Evolutionary conservation across 768 basidiomycete genomes (phyloP).

Genomic region (Roridomyces roridus): DNA sequence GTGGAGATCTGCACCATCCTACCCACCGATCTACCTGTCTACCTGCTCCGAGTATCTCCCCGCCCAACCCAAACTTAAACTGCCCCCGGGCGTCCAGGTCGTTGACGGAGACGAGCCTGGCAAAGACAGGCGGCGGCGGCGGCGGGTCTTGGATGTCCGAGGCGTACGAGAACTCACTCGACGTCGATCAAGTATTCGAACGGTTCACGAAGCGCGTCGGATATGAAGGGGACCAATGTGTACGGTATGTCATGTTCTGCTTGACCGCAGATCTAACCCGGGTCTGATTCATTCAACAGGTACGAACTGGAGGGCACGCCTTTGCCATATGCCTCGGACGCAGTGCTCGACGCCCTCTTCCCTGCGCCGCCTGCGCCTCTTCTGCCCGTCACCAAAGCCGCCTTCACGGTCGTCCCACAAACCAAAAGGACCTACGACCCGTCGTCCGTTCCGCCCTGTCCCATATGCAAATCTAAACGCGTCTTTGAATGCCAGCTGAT

Average conservation of each 20-base stretch:
- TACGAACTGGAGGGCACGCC: slow-evolving; percentile 90
- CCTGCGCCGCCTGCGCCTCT: slow-evolving; percentile 53
- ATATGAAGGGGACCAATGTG: slow-evolving; percentile 81
- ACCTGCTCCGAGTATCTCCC: slow-evolving; percentile 77
- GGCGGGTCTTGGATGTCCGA: slow-evolving; percentile 70
- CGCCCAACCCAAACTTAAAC: slow-evolving; percentile 55
- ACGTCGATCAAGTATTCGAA: slow-evolving; percentile 87
- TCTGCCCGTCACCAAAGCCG: slow-evolving; percentile 65
- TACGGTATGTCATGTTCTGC: slow-evolving; percentile 64
- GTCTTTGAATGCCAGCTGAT: slow-evolving; percentile 95
- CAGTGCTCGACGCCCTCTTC: slow-evolving; percentile 77
- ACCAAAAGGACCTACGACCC: slow-evolving; percentile 62
- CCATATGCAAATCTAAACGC: slow-evolving; percentile 66
- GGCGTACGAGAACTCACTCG: slow-evolving; percentile 79
- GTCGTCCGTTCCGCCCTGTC: slow-evolving; percentile 65
- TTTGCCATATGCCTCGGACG: slow-evolving; percentile 84
- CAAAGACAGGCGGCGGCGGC: slow-evolving; percentile 49
- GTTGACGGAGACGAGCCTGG: slow-evolving; percentile 44
- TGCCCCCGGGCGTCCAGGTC: slow-evolving; percentile 49
- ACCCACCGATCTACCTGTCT: slow-evolving; percentile 75
- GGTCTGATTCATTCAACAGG: slow-evolving; percentile 43
- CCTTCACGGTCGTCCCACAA: slow-evolving; percentile 58
- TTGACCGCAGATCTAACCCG: neutral
- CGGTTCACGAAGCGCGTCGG: slow-evolving; percentile 77
- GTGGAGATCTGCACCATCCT: slow-evolving; percentile 73